Evolutionary conservation across 176 grass and related monocot species (phyloP).

Genomic region (Triticum turgidum): DNA sequence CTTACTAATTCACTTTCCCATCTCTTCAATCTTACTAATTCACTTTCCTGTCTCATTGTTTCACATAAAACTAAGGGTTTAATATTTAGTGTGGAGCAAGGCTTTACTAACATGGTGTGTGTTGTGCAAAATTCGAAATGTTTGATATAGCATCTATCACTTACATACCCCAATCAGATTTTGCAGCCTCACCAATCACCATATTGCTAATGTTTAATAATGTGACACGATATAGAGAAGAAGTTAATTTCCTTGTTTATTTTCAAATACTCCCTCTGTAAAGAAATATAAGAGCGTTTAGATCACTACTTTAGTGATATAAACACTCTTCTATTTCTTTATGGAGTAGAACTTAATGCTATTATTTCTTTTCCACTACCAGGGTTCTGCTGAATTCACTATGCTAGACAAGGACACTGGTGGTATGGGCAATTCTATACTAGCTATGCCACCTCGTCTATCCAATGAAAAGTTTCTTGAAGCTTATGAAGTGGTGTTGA

Average conservation of each 20-base stretch:
- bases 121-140: not conserved
- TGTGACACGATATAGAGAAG: not conserved
- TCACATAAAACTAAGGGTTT: not conserved
- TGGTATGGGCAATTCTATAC: slow-evolving; percentile 29
- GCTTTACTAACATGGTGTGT: not conserved
- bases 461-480: slow-evolving; percentile 70
- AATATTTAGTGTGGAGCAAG: not conserved
- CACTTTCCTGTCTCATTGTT: not conserved
- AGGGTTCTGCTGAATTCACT: slow-evolving; percentile 46
- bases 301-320: too few species aligned
- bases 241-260: not conserved
- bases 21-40: not conserved
- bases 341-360: not conserved
- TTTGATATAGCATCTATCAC: slow-evolving; percentile 6
- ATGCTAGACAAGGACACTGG: slow-evolving; percentile 27
- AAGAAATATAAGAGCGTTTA: too few species aligned
- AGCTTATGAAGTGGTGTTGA: slow-evolving; percentile 82
- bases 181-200: not conserved
- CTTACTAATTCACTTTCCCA: too few species aligned
- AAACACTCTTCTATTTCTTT: too few species aligned
- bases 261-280: too few species aligned
- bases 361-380: slow-evolving; percentile 27
- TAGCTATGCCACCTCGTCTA: slow-evolving; percentile 83
- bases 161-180: not conserved
- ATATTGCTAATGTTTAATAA: not conserved